phyloP scores from a whole-genome alignment of 192 early-diverging fungal genomes.

The Coemansia sp. region DNA sequence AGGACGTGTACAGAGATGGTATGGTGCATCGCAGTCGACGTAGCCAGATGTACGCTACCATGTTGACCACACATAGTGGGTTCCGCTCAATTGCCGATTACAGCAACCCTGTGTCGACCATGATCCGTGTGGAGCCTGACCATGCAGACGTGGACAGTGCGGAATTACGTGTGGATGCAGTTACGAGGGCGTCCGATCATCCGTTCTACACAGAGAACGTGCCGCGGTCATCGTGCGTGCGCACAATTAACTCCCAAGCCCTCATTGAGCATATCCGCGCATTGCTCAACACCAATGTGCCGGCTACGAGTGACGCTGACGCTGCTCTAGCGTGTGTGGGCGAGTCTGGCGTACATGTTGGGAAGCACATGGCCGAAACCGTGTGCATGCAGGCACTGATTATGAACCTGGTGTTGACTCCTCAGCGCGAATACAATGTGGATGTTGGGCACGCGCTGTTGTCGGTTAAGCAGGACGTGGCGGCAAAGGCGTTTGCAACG shows the following conservation, averaged over 20 bases:
- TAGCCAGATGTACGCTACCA: background rate
- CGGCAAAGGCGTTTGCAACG: background rate
- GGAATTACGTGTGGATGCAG: background rate
- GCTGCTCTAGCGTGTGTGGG: background rate
- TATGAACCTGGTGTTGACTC: constrained; percentile 37
- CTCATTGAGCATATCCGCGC: constrained; percentile 6
- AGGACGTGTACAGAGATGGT: constrained; percentile 17
- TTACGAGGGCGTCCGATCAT: background rate
- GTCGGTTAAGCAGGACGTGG: background rate
- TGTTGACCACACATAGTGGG: constrained; percentile 30
- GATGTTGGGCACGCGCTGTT: constrained; percentile 21
- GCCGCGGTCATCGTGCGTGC: constrained; percentile 3
- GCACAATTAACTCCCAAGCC: constrained; percentile 12
- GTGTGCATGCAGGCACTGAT: constrained; percentile 27
- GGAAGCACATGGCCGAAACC: constrained; percentile 15
- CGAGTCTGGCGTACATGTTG: background rate
- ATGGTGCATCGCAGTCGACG: background rate
- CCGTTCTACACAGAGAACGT: constrained; percentile 15
- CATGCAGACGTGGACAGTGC: background rate
- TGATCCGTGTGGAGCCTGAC: background rate
- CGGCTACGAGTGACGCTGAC: background rate
- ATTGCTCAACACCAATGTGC: constrained; percentile 1
- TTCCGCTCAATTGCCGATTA: constrained; percentile 13
- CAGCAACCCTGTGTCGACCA: constrained; percentile 14
- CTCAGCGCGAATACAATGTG: constrained; percentile 33